Percentiles rank a stretch among this genome's conserved stretches.
Conservation (phyloP, 2,329 filamentous ascomycete species). For the Kalaharituber pfeilii region DNA sequence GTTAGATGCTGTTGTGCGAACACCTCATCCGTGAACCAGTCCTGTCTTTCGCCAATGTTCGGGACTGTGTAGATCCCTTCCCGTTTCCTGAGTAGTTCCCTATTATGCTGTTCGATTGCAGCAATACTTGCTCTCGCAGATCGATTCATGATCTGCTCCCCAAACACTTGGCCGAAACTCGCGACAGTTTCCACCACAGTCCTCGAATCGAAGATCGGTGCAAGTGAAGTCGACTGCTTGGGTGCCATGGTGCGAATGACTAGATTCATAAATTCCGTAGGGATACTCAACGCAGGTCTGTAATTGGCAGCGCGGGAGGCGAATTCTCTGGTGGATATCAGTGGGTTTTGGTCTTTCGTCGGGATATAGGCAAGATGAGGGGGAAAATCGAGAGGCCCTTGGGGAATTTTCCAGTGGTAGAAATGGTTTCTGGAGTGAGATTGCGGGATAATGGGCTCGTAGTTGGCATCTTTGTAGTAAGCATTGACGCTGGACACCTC, state of each 20-base stretch:
- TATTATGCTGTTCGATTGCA: not conserved
- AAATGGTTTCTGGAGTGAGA: not conserved
- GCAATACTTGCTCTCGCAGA: not conserved
- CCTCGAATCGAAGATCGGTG: not conserved
- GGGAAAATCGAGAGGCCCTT: not conserved
- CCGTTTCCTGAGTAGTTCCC: not conserved
- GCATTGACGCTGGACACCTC: not conserved
- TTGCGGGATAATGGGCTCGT: not conserved
- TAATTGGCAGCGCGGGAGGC: not conserved
- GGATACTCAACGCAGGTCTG: not conserved
- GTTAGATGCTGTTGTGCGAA: conserved; percentile 30
- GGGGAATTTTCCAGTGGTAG: not conserved
- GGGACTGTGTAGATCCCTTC: not conserved
- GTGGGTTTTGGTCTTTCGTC: not conserved
- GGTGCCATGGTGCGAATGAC: not conserved
- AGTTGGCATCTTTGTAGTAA: not conserved
- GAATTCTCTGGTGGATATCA: not conserved
- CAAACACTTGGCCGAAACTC: not conserved
- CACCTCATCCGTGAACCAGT: conserved; percentile 25
- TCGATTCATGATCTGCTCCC: not conserved
- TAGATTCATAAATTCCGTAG: not conserved
- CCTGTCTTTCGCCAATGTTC: not conserved
- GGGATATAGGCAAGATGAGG: not conserved
- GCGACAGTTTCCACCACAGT: not conserved
- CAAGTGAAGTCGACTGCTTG: not conserved